Evolutionary conservation across 441 rosid species (phyloP).

Genomic region (Adansonia grandidieri): DNA sequence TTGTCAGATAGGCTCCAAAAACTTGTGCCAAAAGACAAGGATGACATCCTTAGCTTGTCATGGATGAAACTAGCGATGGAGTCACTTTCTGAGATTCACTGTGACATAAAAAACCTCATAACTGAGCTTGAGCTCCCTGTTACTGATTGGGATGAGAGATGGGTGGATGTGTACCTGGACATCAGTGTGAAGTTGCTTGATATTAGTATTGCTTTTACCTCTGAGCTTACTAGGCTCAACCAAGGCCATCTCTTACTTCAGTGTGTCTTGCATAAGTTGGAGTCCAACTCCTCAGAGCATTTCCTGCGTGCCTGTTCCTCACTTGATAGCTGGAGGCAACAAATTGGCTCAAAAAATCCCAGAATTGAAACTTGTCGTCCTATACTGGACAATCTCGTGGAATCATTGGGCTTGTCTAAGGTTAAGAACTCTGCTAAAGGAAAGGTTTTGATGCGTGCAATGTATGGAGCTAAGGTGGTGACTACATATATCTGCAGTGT

Average conservation of each 20-base stretch:
- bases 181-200: conserved; percentile 87
- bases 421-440: conserved; percentile 91
- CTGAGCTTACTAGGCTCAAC: conserved; percentile 74
- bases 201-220: conserved; percentile 74
- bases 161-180: conserved; percentile 91
- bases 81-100: conserved; percentile 69
- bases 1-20: conserved; percentile 62
- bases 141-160: conserved; percentile 85
- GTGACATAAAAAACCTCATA: conserved; percentile 62
- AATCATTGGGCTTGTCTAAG: conserved; percentile 69
- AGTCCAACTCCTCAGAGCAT: conserved; percentile 49
- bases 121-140: conserved; percentile 81
- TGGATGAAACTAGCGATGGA: conserved; percentile 88
- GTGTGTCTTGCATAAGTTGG: conserved; percentile 70
- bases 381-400: conserved; percentile 56
- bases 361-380: conserved; percentile 57
- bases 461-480: conserved; percentile 82
- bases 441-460: conserved; percentile 83
- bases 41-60: conserved; percentile 64
- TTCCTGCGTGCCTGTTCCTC: conserved; percentile 58
- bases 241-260: conserved; percentile 86
- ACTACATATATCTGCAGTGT: conserved; percentile 71
- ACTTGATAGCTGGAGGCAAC: conserved; percentile 69
- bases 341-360: conserved; percentile 62
- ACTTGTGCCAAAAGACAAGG: conserved; percentile 62